Evolutionary conservation across 1,284 basidiomycete genomes (phyloP), one percentile per base, ranked within the genome.

Genomic region (Rhizoctonia solani): DNA sequence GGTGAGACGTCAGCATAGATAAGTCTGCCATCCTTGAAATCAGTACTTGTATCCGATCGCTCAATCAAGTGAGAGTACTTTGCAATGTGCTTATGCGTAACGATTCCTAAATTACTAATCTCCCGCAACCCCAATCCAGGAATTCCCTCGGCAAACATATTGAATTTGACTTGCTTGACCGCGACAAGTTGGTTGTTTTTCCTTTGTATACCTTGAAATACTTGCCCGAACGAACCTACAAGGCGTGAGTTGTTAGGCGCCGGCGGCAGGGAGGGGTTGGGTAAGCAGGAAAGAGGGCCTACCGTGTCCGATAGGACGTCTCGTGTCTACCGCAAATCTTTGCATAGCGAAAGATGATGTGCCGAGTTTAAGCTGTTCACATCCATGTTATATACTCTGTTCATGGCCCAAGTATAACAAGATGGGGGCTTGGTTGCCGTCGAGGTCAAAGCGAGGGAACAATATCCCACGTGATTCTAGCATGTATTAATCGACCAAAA

Each of bases 101-200:
- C 32, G 29, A 50, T 32, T 19, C 32, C 4, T 47, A 61, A 39
- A 19, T 34, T 61, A 34, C 58, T 61, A 19, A 61, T 50, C 21
- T 61, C 58, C 16, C 44, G 46, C 58, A 61, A 50, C 11, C 11
- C 32, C 3, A 5, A 3, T 16, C 30, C 58, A 23, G 46, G 58
- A 13, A 50, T 14, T 1, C 58, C 46, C 9, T 61, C 19, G n/a
- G 37, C 25, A 8, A 3, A 19, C 2, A 61, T 16, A 16, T 50
- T 19, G 32, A 61, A 61, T 34, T 50, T 61, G 32, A 61, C 39
- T 27, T 39, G 44, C 23, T 61, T 61, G 46, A 61, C 16, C 30
- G 58, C 58, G 23, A 50, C 44, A 3, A 41, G 9, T 14, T 34
- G 27, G 29, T 47, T 47, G 23, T 27, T 47, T 19, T n/a, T 30